These are phyloP conservation scores for Podosphaera fusca DNA, from an alignment of 2,329 filamentous ascomycete species.

Conservation along the genomic window DNA sequence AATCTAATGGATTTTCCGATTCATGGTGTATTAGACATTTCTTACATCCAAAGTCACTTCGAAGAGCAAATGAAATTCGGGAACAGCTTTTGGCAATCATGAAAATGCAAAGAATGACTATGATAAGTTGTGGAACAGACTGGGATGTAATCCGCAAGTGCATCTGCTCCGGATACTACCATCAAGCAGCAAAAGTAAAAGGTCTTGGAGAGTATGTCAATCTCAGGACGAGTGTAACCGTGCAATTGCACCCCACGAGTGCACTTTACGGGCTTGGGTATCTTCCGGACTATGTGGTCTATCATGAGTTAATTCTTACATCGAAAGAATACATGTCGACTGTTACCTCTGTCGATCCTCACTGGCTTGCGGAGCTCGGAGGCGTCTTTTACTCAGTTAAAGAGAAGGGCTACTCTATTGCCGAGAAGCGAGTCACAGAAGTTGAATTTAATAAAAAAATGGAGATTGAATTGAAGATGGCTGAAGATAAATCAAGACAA, in stretches of 20 bases:
- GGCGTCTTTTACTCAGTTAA: conserved; percentile 95
- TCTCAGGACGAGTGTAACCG: conserved; percentile 75
- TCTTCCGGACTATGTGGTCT: conserved; percentile 88
- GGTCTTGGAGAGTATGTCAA: conserved; percentile 97
- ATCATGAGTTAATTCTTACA: conserved; percentile 92
- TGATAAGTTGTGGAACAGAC: conserved; percentile 79
- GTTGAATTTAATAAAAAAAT: conserved; percentile 80
- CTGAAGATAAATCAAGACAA: conserved; percentile 51
- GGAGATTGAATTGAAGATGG: conserved; percentile 86
- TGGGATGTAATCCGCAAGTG: conserved; percentile 92
- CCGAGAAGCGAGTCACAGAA: conserved; percentile 71
- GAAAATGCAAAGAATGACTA: conserved; percentile 72
- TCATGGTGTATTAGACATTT: conserved; percentile 88
- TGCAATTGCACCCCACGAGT: conserved; percentile 84
- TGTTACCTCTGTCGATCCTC: conserved; percentile 84
- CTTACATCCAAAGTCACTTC: conserved; percentile 78
- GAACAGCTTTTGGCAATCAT: conserved; percentile 90
- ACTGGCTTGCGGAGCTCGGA: conserved; percentile 89
- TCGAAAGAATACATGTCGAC: conserved; percentile 97
- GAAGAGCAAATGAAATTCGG: conserved; percentile 78
- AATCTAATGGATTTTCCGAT: conserved; percentile 69
- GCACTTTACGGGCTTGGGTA: conserved; percentile 84
- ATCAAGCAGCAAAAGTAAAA: conserved; percentile 88
- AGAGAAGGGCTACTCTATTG: conserved; percentile 82
- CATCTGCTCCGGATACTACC: conserved; percentile 94